Evolutionary conservation across 2,329 filamentous ascomycete species (phyloP).

Genomic region (Beauveria pseudobassiana): DNA sequence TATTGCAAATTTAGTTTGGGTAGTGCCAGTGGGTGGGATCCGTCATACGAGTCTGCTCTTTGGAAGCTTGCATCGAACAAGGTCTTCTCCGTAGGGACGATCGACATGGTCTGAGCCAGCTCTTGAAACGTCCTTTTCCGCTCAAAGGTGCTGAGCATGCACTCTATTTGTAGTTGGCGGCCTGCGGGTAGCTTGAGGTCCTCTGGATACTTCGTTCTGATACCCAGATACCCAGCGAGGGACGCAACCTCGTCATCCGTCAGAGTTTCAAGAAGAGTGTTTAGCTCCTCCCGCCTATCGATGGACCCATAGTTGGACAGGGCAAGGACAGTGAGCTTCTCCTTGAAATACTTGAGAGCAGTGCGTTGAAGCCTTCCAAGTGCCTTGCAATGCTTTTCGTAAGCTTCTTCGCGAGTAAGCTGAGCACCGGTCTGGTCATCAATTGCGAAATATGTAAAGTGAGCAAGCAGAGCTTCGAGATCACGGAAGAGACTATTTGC

Average conservation of each 20-base stretch:
- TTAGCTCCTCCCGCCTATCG: constrained; percentile 70
- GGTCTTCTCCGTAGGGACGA: constrained; percentile 75
- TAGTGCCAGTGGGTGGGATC: constrained; percentile 77
- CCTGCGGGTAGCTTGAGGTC: constrained; percentile 56
- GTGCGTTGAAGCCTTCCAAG: constrained; percentile 75
- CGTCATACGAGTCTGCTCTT: constrained; percentile 80
- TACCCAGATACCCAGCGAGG: constrained; percentile 63
- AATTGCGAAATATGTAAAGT: constrained; percentile 83
- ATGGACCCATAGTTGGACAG: constrained; percentile 89
- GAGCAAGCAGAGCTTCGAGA: constrained; percentile 68
- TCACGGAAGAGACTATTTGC: constrained; percentile 74
- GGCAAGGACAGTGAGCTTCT: constrained; percentile 84
- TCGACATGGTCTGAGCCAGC: constrained; percentile 57
- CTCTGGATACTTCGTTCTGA: constrained; percentile 76
- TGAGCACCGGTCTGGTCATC: constrained; percentile 85
- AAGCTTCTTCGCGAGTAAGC: constrained; percentile 62
- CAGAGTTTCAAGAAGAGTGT: constrained; percentile 64
- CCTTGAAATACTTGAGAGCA: constrained; percentile 73
- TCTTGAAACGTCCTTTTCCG: constrained; percentile 78
- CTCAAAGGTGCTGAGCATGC: constrained; percentile 68
- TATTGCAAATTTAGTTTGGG: constrained; percentile 96
- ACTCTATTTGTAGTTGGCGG: constrained; percentile 60
- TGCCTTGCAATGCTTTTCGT: constrained; percentile 68
- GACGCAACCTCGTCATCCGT: constrained; percentile 65
- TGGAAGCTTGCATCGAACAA: constrained; percentile 75